Evolutionary conservation across 805 yeast genomes (phyloP).

Genomic region (Hemisphaericaspora nanyangensis): DNA sequence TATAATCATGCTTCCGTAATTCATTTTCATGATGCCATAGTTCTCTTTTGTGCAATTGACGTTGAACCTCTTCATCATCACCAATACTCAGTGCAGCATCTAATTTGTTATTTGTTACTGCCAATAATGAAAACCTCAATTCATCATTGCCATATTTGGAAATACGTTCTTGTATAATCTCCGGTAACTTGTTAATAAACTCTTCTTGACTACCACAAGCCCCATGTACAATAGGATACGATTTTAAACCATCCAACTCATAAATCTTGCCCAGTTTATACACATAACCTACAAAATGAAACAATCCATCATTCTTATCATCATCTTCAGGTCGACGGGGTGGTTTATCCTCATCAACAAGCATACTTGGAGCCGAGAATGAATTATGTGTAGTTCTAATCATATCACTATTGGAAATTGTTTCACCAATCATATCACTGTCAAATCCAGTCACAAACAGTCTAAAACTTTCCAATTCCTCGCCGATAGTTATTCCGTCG

Average conservation of each 20-base stretch:
- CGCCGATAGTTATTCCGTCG: slow-evolving; percentile 42
- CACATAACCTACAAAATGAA: slow-evolving; percentile 59
- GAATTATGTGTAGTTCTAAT: slow-evolving; percentile 59
- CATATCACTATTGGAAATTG: slow-evolving; percentile 54
- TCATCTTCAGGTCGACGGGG: slow-evolving; percentile 14
- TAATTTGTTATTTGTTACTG: slow-evolving; percentile 49
- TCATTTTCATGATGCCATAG: slow-evolving; percentile 53
- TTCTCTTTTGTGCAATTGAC: slow-evolving; percentile 46
- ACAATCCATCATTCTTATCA: slow-evolving; percentile 49
- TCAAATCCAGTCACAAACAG: slow-evolving; percentile 52
- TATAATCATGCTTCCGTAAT: slow-evolving; percentile 51
- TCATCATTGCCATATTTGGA: slow-evolving; percentile 45
- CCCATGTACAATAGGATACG: slow-evolving; percentile 50
- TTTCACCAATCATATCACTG: slow-evolving; percentile 55
- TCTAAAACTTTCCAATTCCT: slow-evolving; percentile 43
- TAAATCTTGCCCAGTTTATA: slow-evolving; percentile 42
- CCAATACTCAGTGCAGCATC: slow-evolving; percentile 31
- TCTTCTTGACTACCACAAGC: slow-evolving; percentile 38
- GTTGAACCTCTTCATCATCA: slow-evolving; percentile 33
- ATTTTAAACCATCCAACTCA: slow-evolving; percentile 62
- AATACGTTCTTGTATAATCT: slow-evolving; percentile 45
- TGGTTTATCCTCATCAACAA: slow-evolving; percentile 40
- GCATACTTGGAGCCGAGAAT: slow-evolving; percentile 51
- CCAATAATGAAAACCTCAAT: slow-evolving; percentile 54
- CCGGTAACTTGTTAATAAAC: slow-evolving; percentile 39